A percentile compares a stretch with the other conserved stretches of the same genome.
These are phyloP conservation scores for Xylaria grammica DNA, from an alignment of 495 filamentous ascomycete species.

Conservation along the genomic window DNA sequence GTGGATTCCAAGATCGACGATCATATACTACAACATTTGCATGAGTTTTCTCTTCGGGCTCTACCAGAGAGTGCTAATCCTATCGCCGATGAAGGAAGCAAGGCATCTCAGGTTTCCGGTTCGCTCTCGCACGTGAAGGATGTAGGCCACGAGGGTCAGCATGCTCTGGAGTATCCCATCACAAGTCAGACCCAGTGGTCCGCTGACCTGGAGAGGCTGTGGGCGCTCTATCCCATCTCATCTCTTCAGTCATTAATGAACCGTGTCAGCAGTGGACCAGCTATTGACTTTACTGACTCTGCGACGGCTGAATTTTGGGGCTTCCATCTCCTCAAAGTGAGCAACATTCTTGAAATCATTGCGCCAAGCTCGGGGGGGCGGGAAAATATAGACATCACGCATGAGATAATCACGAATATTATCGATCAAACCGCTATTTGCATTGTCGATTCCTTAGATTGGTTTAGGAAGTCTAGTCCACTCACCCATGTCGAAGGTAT, in stretches of 20 bases:
- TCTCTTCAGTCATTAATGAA: not conserved
- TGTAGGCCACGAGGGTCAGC: not conserved
- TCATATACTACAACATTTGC: conserved; percentile 8
- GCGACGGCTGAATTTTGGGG: not conserved
- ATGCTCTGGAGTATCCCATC: not conserved
- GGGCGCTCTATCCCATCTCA: not conserved
- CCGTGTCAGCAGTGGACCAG: not conserved
- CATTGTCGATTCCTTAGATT: not conserved
- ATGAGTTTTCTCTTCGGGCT: conserved; percentile 9
- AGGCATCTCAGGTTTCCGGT: not conserved
- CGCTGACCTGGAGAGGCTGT: not conserved
- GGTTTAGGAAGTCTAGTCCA: not conserved
- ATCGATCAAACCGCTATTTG: not conserved
- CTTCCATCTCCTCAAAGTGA: not conserved
- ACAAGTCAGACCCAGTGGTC: not conserved
- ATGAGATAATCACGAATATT: too few relatives aligned
- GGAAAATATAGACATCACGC: too few relatives aligned
- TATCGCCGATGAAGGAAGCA: not conserved
- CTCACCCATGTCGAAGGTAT: not conserved
- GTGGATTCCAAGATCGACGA: not conserved
- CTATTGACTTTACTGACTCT: not conserved
- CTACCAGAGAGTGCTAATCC: not conserved
- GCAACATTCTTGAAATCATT: too few relatives aligned
- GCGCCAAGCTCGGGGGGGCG: too few relatives aligned
- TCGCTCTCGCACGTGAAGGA: conserved; percentile 5